Base-by-base conservation (phyloP, 2,329 filamentous ascomycete species). In the Fusarium graminum region DNA sequence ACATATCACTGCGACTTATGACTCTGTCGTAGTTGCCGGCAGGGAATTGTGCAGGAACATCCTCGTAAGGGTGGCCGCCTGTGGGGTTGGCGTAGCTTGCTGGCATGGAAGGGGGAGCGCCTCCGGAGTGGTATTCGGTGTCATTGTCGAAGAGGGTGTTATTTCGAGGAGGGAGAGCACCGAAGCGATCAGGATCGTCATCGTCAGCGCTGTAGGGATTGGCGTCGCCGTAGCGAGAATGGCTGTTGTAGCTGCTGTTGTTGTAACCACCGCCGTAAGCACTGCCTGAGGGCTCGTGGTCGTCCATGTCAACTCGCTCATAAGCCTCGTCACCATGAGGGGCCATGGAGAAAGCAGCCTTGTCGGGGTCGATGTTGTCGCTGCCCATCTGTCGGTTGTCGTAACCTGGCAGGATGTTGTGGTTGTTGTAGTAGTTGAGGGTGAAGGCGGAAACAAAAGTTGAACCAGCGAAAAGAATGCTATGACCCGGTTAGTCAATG, bases 281-380 rank as follows among this genome's bases (percentile, higher is more conserved):
- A 32, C 66, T 68, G 26, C 68, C 65, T 4, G 65, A 52, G 11
- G 65, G 67, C 52, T 85, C 80, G 63, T 86, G 81, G 69, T 87
- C 83, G 57, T 86, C 81, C 77, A 82, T 80, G 75, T 88, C 82
- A 63, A 90, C 83, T 14, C 85, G 86, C 49, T 87, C 85, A 71
- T 90, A 90, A 41, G 85, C 83, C 72, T 90, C 88, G 66, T 90
- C 88, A 69, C 88, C 87, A 72, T 88, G 85, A n/a, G 86, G 86
- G 14, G 86, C 86, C 76, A 88, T 88, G 56, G 86, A 89, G 78
- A 90, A 90, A 60, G 88, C 88, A 28, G 88, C 87, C 80, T 90
- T 90, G 76, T 90, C 88, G 1, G 88, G 88, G 74, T 90, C 88
- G 68, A 89, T 89, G 78, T 86, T 85, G 66, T 75, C 77, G 60